Conservation (phyloP, 1,284 basidiomycete genomes). For the Vanrija sp. region DNA sequence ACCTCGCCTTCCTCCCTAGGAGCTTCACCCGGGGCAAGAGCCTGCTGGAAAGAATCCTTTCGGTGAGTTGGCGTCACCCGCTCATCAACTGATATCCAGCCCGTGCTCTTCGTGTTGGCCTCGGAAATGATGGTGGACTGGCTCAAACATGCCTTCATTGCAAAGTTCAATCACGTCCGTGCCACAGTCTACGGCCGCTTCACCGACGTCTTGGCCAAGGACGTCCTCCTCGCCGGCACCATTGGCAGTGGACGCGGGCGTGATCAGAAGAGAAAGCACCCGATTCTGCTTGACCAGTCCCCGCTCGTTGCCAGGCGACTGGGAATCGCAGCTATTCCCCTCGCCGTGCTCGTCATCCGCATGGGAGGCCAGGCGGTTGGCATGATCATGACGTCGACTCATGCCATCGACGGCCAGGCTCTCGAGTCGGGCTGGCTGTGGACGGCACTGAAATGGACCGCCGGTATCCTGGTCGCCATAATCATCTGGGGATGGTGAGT, state of each 20-base stretch:
- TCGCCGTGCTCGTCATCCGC: conserved; percentile 85
- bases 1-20: conserved; percentile 74
- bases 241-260: conserved; percentile 14
- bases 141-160: conserved; percentile 99
- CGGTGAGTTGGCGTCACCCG: conserved; percentile 56
- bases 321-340: conserved; percentile 87
- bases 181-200: conserved; percentile 94
- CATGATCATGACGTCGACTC: conserved; percentile 54
- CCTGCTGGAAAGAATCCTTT: conserved; percentile 73
- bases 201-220: conserved; percentile 91
- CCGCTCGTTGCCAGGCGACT: conserved; percentile 88
- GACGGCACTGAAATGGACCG: conserved; percentile 59
- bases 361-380: conserved; percentile 73
- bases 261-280: conserved; percentile 53
- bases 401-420: conserved; percentile 22
- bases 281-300: conserved; percentile 87
- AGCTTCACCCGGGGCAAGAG: conserved; percentile 79
- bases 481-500: conserved; percentile 75
- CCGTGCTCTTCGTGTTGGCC: conserved; percentile 81
- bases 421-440: conserved; percentile 43
- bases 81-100: conserved; percentile 53
- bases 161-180: conserved; percentile 91
- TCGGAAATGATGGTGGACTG: conserved; percentile 97
- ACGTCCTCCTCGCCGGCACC: conserved; percentile 74
- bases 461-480: conserved; percentile 58